Evolutionary conservation across 139 green algal genomes (phyloP).

Genomic region (Picochlorum sp.): DNA sequence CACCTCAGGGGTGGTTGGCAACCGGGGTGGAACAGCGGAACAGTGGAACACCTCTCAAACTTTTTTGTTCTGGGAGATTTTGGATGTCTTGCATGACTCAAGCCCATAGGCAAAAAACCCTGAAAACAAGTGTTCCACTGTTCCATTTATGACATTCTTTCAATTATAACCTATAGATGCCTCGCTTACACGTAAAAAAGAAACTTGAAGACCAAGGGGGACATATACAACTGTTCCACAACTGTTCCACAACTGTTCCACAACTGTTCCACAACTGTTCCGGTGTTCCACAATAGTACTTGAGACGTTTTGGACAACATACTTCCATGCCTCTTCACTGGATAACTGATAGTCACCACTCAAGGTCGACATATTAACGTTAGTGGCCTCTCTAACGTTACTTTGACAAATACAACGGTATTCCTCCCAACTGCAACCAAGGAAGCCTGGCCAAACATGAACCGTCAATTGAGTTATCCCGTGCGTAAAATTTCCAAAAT

Average conservation of each 20-base stretch:
- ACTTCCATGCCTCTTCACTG: neutral
- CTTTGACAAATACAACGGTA: neutral
- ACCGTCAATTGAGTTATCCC: neutral
- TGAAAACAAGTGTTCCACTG: conserved; percentile 5
- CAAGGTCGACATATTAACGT: conserved; percentile 1
- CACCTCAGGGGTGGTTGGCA: neutral
- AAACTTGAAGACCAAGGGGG: conserved; percentile 7
- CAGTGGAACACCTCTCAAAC: conserved; percentile 4
- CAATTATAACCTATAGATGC: conserved; percentile 5
- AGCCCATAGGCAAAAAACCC: neutral
- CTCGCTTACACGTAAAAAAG: conserved; percentile 6
- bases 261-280: conserved; percentile 5
- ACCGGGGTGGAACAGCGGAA: neutral
- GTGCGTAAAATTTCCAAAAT: conserved; percentile 5
- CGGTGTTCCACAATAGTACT: conserved; percentile 6
- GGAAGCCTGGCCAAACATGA: conserved; percentile 1
- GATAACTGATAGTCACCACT: neutral
- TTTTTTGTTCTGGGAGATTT: conserved; percentile 5
- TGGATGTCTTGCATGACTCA: conserved; percentile 5
- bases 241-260: neutral
- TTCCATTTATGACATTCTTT: conserved; percentile 8
- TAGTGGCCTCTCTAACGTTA: conserved; percentile 2
- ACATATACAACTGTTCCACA: neutral
- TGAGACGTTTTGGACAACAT: conserved; percentile 1
- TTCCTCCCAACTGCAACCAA: conserved; percentile 3